Evolutionary conservation across 352 stramenopile species (phyloP), one percentile per base, ranked within the genome.

Genomic region (Pythium sp.): DNA sequence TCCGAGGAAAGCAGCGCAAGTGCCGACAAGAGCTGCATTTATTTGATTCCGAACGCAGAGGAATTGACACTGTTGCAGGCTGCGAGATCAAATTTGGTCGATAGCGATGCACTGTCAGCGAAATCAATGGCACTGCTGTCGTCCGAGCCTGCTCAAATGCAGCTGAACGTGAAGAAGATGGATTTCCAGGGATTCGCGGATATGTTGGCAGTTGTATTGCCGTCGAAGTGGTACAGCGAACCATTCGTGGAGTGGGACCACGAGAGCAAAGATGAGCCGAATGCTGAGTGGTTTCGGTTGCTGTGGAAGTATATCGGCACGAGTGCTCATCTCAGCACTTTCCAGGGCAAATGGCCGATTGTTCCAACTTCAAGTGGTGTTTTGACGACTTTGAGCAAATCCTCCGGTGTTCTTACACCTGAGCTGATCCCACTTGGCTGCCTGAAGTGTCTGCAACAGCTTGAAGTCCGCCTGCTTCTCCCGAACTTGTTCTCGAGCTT

Each of bases 321-420:
- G 43, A 87, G 79, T 24, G 71, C 73, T 30, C 67, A 79, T 38
- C 55, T 92, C 15, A 64, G 65, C n/a, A 62, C 47, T 41, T 75
- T 89, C 32, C 79, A 86, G 60, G 82, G 82, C 62, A 86, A 84
- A 58, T 92, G 84, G 84, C 84, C 84, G 49, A 80, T 92, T 67
- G 72, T 91, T 24, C 84, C 84, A 30, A 90, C 82, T 26, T 81
- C 79, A 47, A 78, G 72, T 57, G 71, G 74, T 6, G 64, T 69
- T 36, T 58, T 90, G 54, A 74, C 74, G 9, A 67, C 74, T 30
- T 64, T 92, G 32, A 88, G 72, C 67, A 59, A 63, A 47, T 68
- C 64, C 22, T 76, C 79, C 56, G 76, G 79, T 59, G 81, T 92
- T 14, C 53, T 92, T 26, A 84, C 74, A 58, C 66, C 73, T 3